A percentile compares a stretch with the other conserved stretches of the same genome.
These are phyloP conservation scores for Paraleonurus japonicus DNA, from an alignment of 257 asterid species.

Conservation along the genomic window DNA sequence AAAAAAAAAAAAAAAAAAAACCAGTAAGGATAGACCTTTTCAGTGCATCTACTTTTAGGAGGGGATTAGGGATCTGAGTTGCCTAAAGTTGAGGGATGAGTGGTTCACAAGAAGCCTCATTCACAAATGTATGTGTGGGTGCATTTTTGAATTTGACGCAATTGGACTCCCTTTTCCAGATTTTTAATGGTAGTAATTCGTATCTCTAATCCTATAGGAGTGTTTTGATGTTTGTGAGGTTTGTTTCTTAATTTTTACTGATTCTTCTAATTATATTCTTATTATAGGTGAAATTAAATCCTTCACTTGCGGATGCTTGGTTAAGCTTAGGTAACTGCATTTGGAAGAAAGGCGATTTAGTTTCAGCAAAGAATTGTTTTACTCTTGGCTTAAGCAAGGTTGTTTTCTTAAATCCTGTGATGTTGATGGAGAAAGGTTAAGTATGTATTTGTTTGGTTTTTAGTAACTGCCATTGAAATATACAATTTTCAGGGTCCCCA, in stretches of 20 bases:
- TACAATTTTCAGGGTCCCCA: slow-evolving; percentile 58
- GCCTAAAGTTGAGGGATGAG: neutral
- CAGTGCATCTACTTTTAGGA: neutral
- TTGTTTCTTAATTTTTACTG: neutral
- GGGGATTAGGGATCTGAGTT: neutral
- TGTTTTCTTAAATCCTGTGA: slow-evolving; percentile 21
- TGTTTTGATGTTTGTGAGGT: slow-evolving; percentile 4
- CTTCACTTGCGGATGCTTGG: slow-evolving; percentile 90
- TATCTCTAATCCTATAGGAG: neutral
- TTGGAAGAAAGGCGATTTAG: slow-evolving; percentile 93
- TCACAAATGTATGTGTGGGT: neutral
- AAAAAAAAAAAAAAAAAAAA: neutral
- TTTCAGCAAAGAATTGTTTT: slow-evolving; percentile 78
- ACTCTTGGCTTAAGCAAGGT: slow-evolving; percentile 91
- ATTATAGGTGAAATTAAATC: slow-evolving; percentile 84
- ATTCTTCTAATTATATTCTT: neutral
- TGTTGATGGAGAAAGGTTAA: slow-evolving; percentile 13
- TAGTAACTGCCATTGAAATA: slow-evolving; percentile 16
- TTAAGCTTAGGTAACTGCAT: slow-evolving; percentile 88
- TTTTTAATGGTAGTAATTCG: neutral
- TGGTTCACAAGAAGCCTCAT: neutral
- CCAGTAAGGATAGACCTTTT: neutral
- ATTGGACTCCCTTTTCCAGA: slow-evolving; percentile 6
- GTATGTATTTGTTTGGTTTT: neutral
- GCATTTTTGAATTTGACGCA: slow-evolving; percentile 4